Base-by-base conservation (phyloP, 345 rosid species). In the Murraya koenigii region DNA sequence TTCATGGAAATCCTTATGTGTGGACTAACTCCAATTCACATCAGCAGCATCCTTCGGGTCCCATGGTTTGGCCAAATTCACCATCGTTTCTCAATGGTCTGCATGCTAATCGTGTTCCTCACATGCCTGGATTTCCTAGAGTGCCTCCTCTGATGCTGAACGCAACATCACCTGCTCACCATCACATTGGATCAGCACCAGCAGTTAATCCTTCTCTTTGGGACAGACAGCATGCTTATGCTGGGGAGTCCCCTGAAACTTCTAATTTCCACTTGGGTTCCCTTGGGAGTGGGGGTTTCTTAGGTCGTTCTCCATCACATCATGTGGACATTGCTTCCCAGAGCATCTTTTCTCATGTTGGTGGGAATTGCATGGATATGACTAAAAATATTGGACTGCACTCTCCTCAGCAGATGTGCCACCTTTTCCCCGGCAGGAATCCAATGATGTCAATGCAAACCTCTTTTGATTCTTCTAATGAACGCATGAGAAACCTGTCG, bases 171-270 rank as follows among this genome's bases (percentile, higher is more conserved):
- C 90, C 98, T 61, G 88, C 87, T 81, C 87, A 85, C 81, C 98
- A 89, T 78, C 95, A 87, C 69, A 87, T 93, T 76, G 97, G 98
- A 80, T 97, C 99, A 39, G 96, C 94, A 6, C 97, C 97, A 44
- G 85, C 90, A 67, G 85, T 88, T 74, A 89, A 89, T 84, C 86
- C 89, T 44, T 87, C 93, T 77, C 77, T 89, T 75, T 96, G 98
- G 99, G 97, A 96, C 58, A 86, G 94, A 83, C 88, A 87, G 67
- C 93, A 79, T 60, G 80, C 90, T 39, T 91, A 84, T 85, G 87
- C 81, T 49, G 94, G 89, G 71, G 98, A 92, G 78, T 92, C 97
- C 80, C 92, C 91, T 23, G 95, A 94, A 66, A 77, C 90, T 72
- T 79, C 93, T 75, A 88, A 88, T 82, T 91, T 93, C 78, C 93